Evolutionary conservation across 2,329 filamentous ascomycete genomes (phyloP).

Genomic region (Byssothecium circinans): DNA sequence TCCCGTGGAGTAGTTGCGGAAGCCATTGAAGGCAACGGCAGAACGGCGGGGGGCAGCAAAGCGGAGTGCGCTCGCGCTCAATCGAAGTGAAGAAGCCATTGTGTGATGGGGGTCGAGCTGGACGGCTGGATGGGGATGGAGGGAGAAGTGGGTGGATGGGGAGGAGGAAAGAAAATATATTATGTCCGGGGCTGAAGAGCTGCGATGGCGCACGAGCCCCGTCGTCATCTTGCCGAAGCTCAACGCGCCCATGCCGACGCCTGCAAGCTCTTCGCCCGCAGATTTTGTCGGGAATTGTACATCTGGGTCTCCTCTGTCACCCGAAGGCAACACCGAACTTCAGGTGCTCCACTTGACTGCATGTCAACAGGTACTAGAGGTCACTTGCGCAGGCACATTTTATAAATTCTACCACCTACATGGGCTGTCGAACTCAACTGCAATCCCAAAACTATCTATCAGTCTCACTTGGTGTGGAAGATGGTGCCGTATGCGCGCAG

Average conservation of each 20-base stretch:
- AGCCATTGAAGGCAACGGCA: slow-evolving; percentile 75
- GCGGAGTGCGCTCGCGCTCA: slow-evolving; percentile 80
- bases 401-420: neutral
- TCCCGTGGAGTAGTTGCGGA: slow-evolving; percentile 83
- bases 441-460: too few species aligned
- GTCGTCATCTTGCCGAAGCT: slow-evolving; percentile 1
- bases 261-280: neutral
- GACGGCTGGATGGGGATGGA: slow-evolving; percentile 32
- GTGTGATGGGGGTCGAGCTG: slow-evolving; percentile 42
- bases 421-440: too few species aligned
- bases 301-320: neutral
- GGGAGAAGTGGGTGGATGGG: slow-evolving; percentile 40
- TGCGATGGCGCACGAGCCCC: slow-evolving; percentile 2
- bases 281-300: slow-evolving; percentile 1
- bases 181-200: slow-evolving; percentile 5
- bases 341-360: neutral
- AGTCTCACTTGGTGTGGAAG: too few species aligned
- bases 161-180: slow-evolving; percentile 32
- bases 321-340: slow-evolving; percentile 2
- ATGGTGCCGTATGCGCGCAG: too few species aligned
- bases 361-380: neutral
- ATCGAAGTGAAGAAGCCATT: slow-evolving; percentile 84
- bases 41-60: slow-evolving; percentile 67
- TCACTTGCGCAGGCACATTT: slow-evolving; percentile 8
- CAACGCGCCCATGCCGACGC: neutral